These are phyloP conservation scores for Fistulifera pelliculosa DNA, from an alignment of 108 stramenopile species.

Conservation along the genomic window DNA sequence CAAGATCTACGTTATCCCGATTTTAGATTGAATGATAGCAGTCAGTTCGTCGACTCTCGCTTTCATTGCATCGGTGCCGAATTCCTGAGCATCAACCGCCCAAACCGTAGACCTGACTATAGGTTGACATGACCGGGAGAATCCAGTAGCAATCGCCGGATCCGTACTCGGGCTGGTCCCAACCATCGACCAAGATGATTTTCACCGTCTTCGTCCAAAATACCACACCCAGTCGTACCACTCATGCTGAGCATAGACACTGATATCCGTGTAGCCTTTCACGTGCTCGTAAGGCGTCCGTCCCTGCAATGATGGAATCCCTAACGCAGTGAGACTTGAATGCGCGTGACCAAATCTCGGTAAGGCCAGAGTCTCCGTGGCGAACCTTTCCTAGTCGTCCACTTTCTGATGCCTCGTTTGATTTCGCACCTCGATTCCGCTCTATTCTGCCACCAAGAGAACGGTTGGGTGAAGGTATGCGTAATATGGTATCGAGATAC, in stretches of 20 bases:
- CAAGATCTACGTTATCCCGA: background rate
- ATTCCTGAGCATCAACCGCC: background rate
- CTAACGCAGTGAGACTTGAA: slow-evolving; percentile 7
- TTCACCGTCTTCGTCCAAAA: slow-evolving; percentile 5
- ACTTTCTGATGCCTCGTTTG: background rate
- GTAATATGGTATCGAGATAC: background rate
- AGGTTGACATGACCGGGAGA: background rate
- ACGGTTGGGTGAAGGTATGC: slow-evolving; percentile 1
- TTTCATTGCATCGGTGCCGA: background rate
- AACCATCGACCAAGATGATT: slow-evolving; percentile 14
- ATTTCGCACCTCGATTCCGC: slow-evolving; percentile 10
- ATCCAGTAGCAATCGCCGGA: background rate
- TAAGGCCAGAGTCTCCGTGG: slow-evolving; percentile 15
- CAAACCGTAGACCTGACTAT: background rate
- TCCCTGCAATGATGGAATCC: slow-evolving; percentile 7
- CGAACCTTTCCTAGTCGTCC: background rate
- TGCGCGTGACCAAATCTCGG: slow-evolving; percentile 5
- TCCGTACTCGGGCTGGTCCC: slow-evolving; percentile 10
- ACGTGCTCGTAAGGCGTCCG: background rate
- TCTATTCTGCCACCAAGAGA: slow-evolving; percentile 16
- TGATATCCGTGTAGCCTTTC: slow-evolving; percentile 31
- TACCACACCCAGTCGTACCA: slow-evolving; percentile 36
- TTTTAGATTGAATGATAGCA: background rate
- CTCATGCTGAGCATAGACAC: slow-evolving; percentile 25
- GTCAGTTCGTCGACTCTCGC: background rate